Evolutionary conservation across 768 basidiomycete genomes (phyloP).

Genomic region (Baorangia bicolor): DNA sequence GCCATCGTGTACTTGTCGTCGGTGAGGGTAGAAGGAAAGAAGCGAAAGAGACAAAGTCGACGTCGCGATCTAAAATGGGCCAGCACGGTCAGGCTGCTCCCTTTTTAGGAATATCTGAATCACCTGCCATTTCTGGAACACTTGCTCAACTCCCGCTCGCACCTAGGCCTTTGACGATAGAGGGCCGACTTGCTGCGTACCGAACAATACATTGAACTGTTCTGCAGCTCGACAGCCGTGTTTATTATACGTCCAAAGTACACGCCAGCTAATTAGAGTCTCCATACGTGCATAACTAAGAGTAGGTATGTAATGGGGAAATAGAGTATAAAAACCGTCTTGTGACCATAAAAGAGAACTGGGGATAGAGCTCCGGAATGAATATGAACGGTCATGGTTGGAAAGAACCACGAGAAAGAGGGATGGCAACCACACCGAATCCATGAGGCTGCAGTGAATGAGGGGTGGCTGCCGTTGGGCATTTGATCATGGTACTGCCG

Average conservation of each 20-base stretch:
- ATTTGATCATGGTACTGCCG: constrained; percentile 28
- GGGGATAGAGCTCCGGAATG: constrained; percentile 8
- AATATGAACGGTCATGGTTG: constrained; percentile 13
- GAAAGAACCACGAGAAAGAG: constrained; percentile 22
- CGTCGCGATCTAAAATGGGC: constrained; percentile 12
- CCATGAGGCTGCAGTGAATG: constrained; percentile 34
- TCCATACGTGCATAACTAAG: constrained; percentile 25
- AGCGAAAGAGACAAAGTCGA: constrained; percentile 6
- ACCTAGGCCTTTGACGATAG: too few species aligned
- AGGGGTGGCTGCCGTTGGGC: constrained; percentile 7
- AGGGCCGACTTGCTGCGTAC: too few species aligned
- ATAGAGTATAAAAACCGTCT: constrained; percentile 28
- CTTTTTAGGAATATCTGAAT: constrained; percentile 3
- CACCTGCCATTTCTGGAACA: constrained; percentile 1
- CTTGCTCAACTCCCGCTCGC: too few species aligned
- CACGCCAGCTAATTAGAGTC: constrained; percentile 20
- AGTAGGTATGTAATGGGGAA: constrained; percentile 28
- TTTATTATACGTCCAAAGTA: constrained; percentile 22
- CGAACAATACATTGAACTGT: too few species aligned
- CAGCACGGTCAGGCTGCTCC: background rate
- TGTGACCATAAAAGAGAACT: background rate
- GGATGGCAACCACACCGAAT: constrained; percentile 30
- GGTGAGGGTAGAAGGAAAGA: constrained; percentile 13
- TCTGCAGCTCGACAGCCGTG: background rate
- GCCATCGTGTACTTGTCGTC: constrained; percentile 53